Percentiles rank a stretch among this genome's conserved stretches.
These are phyloP conservation scores for Neophaeococcomyces aloes DNA, from an alignment of 2,329 filamentous ascomycete genomes.

Conservation along the genomic window DNA sequence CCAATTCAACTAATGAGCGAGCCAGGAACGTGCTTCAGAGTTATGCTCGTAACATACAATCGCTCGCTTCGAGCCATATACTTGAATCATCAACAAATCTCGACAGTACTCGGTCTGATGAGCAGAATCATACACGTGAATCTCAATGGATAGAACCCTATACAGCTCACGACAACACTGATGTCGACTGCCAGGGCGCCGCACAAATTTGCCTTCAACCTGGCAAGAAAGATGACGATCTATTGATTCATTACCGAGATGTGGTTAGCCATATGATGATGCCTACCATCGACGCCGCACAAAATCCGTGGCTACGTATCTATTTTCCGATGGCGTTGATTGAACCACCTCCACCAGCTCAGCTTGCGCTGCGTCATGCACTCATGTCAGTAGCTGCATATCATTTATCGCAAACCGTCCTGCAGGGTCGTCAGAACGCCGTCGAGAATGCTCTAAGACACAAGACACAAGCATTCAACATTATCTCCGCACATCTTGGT, in stretches of 20 bases:
- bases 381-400: constrained; percentile 9
- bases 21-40: too few relatives aligned
- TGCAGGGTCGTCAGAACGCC: too few relatives aligned
- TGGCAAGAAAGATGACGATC: background rate
- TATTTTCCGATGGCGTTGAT: constrained; percentile 8
- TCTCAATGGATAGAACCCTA: background rate
- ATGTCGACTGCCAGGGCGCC: background rate
- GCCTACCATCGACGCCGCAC: constrained; percentile 5
- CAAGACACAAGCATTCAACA: too few relatives aligned
- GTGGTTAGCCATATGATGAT: constrained; percentile 8
- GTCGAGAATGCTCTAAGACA: too few relatives aligned
- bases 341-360: background rate
- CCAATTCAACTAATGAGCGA: too few relatives aligned
- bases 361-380: constrained; percentile 5
- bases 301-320: constrained; percentile 7
- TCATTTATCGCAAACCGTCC: background rate
- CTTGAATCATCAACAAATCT: too few relatives aligned
- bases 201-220: background rate
- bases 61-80: too few relatives aligned
- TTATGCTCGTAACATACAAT: too few relatives aligned
- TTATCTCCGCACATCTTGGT: too few relatives aligned
- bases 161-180: background rate
- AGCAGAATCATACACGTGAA: too few relatives aligned
- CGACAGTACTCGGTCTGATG: too few relatives aligned
- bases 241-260: constrained; percentile 9